Conservation (phyloP, 176 grass and related monocot genomes). For the Carex myosuroides region DNA sequence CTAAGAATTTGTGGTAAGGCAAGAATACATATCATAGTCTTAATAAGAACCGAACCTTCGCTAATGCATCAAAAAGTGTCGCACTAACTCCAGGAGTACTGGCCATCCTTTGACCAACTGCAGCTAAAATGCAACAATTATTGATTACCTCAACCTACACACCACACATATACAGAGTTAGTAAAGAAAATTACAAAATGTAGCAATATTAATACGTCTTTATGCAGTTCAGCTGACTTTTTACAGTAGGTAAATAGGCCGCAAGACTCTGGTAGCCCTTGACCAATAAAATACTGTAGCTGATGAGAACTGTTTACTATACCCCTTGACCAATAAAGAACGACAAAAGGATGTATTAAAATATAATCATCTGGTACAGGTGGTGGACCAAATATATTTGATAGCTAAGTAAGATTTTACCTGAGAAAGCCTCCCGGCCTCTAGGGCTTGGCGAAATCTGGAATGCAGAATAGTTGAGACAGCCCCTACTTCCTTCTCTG, state of each 20-base stretch:
- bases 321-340: no score
- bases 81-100: conserved; percentile 98
- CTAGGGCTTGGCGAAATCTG: conserved; percentile 72
- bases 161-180: conserved; percentile 4
- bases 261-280: neutral
- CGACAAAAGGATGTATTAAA: neutral
- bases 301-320: no score
- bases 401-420: conserved; percentile 22
- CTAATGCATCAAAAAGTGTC: conserved; percentile 96
- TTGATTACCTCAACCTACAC: conserved; percentile 88
- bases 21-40: neutral
- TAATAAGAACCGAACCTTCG: conserved; percentile 51
- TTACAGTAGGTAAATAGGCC: neutral
- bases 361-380: neutral
- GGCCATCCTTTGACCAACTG: conserved; percentile 93
- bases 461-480: conserved; percentile 63
- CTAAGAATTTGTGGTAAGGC: neutral
- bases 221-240: neutral
- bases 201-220: neutral
- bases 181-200: neutral
- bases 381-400: neutral
- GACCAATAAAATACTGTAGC: no score
- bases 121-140: conserved; percentile 90
- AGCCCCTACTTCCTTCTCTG: conserved; percentile 82
- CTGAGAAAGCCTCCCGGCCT: conserved; percentile 89